phyloP scores from a whole-genome alignment of 805 yeast species.

The Candida methanosorbosa region DNA sequence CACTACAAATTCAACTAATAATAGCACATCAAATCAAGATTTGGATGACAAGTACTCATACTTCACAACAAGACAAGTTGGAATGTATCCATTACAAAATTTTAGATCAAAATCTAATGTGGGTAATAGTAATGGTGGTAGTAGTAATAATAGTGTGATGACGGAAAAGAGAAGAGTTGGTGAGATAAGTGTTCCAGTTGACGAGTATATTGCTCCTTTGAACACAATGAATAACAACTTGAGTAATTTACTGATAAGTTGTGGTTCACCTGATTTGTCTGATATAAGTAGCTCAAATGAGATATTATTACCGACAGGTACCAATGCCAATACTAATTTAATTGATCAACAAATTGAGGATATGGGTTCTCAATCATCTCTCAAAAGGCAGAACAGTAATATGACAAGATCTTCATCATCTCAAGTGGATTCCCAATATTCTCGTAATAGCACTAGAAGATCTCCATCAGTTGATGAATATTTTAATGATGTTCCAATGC shows the following conservation, averaged over 20 bases:
- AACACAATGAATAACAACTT: constrained; percentile 26
- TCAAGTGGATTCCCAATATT: no score
- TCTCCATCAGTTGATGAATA: background rate
- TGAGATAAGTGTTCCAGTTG: constrained; percentile 24
- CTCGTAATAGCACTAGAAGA: no score
- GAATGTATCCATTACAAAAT: constrained; percentile 22
- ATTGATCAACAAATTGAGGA: no score
- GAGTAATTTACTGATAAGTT: constrained; percentile 16
- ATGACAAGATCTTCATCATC: no score
- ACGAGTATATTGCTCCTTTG: constrained; percentile 27
- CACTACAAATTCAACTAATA: background rate
- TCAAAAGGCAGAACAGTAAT: no score
- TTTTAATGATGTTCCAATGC: constrained; percentile 11
- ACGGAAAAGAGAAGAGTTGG: constrained; percentile 17
- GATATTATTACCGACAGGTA: no score
- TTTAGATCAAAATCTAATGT: constrained; percentile 14
- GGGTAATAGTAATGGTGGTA: constrained; percentile 8
- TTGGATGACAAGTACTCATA: constrained; percentile 9
- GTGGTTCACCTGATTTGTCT: background rate
- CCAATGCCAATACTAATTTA: no score
- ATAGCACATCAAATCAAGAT: background rate
- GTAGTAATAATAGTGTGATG: constrained; percentile 24
- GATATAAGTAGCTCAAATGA: no score
- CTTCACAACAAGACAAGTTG: constrained; percentile 18
- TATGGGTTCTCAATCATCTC: no score